These are phyloP conservation scores for Calonectria crousiana DNA, from an alignment of 2,329 filamentous ascomycete genomes.

Conservation along the genomic window DNA sequence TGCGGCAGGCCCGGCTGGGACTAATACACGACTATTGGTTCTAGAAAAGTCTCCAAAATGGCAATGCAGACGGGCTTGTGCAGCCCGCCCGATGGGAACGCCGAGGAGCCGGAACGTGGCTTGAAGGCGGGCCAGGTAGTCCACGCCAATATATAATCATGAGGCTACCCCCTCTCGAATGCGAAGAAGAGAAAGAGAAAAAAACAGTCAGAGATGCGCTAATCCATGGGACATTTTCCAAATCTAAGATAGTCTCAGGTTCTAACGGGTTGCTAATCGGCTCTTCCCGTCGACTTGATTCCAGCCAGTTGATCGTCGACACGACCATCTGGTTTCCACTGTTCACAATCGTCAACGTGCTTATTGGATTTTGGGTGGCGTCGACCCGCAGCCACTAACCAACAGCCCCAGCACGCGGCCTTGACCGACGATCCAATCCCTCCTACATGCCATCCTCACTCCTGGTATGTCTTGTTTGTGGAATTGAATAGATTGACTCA, in stretches of 20 bases:
- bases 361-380: not conserved
- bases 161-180: not conserved
- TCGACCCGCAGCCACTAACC: not conserved
- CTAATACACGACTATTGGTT: not conserved
- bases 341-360: not conserved
- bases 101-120: slow-evolving; percentile 17
- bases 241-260: not conserved
- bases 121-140: not conserved
- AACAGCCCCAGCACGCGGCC: not conserved
- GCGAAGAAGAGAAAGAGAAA: too few species aligned
- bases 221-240: not conserved
- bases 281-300: not conserved
- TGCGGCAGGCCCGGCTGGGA: not conserved
- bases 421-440: not conserved
- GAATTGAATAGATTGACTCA: not conserved
- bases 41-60: not conserved
- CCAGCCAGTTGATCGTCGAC: too few species aligned
- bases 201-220: not conserved
- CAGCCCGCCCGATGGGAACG: not conserved
- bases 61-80: too few species aligned
- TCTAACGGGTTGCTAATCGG: not conserved
- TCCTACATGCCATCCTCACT: slow-evolving; percentile 30
- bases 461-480: slow-evolving; percentile 28
- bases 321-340: not conserved
- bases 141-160: not conserved